Conservation (phyloP, 371 early-diverging fungal genomes). For the Actinomortierella wolfii region DNA sequence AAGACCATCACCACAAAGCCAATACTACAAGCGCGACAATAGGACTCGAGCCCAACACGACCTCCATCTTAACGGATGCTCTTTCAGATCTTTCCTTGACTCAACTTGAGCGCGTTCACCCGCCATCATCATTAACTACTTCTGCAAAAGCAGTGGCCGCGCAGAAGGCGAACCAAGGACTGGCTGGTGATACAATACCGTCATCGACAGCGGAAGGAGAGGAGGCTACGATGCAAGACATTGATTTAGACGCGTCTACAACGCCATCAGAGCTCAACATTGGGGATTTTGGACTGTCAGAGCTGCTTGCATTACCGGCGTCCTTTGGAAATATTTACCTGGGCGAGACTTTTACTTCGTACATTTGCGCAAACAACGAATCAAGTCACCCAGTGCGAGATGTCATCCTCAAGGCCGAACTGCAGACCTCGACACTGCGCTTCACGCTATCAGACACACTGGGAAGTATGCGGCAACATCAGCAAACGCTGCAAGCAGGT, state of each 20-base stretch:
- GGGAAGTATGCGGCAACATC: not conserved
- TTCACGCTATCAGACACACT: conserved; percentile 76
- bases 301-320: conserved; percentile 67
- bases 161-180: conserved; percentile 22
- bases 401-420: conserved; percentile 78
- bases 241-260: not conserved
- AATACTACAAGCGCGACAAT: conserved; percentile 29
- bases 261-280: conserved; percentile 42
- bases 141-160: not conserved
- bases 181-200: no score
- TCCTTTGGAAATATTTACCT: conserved; percentile 93
- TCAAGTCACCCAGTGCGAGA: conserved; percentile 63
- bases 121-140: conserved; percentile 7
- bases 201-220: not conserved
- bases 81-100: conserved; percentile 39
- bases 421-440: conserved; percentile 84
- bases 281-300: conserved; percentile 66
- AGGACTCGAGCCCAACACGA: conserved; percentile 50
- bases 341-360: conserved; percentile 92
- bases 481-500: no score
- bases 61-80: conserved; percentile 31
- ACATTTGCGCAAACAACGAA: conserved; percentile 90
- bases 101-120: conserved; percentile 44
- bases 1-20: conserved; percentile 12
- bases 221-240: conserved; percentile 17